Conservation (phyloP, 345 rosid genomes). For the rapeseed (Brassica napus) region DNA sequence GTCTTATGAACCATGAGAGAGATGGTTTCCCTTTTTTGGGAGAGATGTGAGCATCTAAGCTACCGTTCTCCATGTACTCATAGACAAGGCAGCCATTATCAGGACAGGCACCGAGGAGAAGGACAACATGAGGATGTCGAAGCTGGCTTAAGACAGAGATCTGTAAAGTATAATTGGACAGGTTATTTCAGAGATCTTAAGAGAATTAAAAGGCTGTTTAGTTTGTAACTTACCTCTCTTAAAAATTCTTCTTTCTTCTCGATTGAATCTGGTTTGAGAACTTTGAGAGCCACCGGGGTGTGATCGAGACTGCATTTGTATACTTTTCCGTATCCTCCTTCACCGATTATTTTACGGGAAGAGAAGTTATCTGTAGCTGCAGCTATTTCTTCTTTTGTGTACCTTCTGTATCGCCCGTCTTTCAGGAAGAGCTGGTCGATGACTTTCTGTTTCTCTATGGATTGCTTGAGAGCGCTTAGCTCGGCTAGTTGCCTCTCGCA, state of each 20-base stretch:
- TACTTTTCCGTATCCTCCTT: constrained; percentile 89
- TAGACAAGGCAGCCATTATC: constrained; percentile 76
- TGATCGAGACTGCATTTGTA: constrained; percentile 80
- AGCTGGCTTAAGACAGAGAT: constrained; percentile 84
- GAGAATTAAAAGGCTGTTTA: neutral
- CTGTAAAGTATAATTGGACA: constrained; percentile 44
- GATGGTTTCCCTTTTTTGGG: constrained; percentile 58
- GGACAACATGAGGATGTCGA: constrained; percentile 72
- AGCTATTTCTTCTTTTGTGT: constrained; percentile 60
- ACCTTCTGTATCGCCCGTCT: constrained; percentile 74
- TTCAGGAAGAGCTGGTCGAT: constrained; percentile 57
- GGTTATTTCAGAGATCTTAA: neutral
- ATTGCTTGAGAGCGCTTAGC: constrained; percentile 47
- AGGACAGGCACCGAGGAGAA: constrained; percentile 91
- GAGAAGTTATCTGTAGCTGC: constrained; percentile 70
- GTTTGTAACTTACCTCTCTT: constrained; percentile 43
- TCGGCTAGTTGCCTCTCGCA: neutral
- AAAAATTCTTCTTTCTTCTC: constrained; percentile 75
- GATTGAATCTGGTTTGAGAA: constrained; percentile 55
- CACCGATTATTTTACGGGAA: constrained; percentile 63
- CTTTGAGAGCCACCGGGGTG: constrained; percentile 85
- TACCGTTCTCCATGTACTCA: constrained; percentile 86
- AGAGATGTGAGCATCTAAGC: constrained; percentile 62
- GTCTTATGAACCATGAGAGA: constrained; percentile 82
- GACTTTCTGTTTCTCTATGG: constrained; percentile 67